Base-by-base conservation (phyloP, 495 filamentous ascomycete species). In the Trichoderma parareesei region DNA sequence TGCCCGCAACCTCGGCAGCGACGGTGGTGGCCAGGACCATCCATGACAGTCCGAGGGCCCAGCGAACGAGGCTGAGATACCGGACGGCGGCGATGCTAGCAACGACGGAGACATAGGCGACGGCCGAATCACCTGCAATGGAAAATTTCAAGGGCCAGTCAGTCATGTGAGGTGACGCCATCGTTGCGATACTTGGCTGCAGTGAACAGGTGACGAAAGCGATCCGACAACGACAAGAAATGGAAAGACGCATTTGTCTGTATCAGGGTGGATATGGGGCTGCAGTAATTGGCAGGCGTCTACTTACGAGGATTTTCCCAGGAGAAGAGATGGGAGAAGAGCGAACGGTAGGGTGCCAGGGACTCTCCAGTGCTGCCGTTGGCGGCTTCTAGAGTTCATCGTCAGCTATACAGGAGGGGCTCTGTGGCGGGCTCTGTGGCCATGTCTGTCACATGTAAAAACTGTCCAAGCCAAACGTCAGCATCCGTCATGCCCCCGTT, bases 331-430 rank as follows among this genome's bases (percentile, higher is more conserved):
- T 90, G 90, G 71, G 90, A 90, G 80, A 98, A 93, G 79, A 97
- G 85, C 42, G 92, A 97, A 78, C 98, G 94, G 77, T 97, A 99
- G 77, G 93, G 89, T 60, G 92, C 97, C 78, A 98, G 77, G 37
- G 88, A 88, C 74, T 97, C 93, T 69, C 91, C 92, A 38, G 53
- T n/a, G 18, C 27, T 37, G 44, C 44, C 44, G 62, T 49, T 53
- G 43, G 42, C 62, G 43, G 62, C 62, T 35, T 46, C 27, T 37
- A 37, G 43, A 53, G n/a, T 20, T 64, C 27, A 38, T 35, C 40
- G 62, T 64, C 44, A 49, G 62, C 44, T 49, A 53, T 64, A 11
- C 53, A 57, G 53, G 9, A 14, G 53, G 53, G 53, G 53, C 20
- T 37, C 33, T 27, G 53, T 35, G 27, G 53, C 53, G 53, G 18